phyloP scores from a whole-genome alignment of 805 yeast species.

The Starmera quercuum region DNA sequence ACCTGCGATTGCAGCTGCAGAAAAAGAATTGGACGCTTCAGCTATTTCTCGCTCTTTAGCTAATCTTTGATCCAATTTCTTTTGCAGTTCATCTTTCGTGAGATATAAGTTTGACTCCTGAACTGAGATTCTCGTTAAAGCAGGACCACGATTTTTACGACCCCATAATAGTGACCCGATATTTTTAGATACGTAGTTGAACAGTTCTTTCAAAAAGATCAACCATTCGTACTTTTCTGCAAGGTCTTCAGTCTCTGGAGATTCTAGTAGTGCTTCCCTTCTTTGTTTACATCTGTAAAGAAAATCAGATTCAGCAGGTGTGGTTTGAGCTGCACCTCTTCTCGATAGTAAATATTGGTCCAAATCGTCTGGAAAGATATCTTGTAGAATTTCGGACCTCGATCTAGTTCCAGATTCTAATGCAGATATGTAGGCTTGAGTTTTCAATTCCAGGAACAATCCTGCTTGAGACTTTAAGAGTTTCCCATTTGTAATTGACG shows the following conservation, averaged over 20 bases:
- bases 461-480: conserved; percentile 76
- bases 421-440: conserved; percentile 92
- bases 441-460: conserved; percentile 78
- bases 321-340: conserved; percentile 29
- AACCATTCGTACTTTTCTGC: conserved; percentile 81
- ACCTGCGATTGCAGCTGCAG: conserved; percentile 14
- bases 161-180: conserved; percentile 72
- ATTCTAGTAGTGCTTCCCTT: conserved; percentile 47
- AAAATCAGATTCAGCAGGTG: conserved; percentile 79
- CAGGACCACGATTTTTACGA: conserved; percentile 29
- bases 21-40: conserved; percentile 14
- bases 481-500: conserved; percentile 30
- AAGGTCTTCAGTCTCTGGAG: conserved; percentile 41
- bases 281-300: conserved; percentile 66
- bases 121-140: conserved; percentile 8
- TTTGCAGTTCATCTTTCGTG: conserved; percentile 15
- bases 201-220: conserved; percentile 67
- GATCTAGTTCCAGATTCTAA: conserved; percentile 55
- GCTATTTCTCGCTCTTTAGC: conserved; percentile 8
- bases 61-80: conserved; percentile 4
- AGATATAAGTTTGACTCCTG: conserved; percentile 3
- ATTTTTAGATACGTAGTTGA: conserved; percentile 71
- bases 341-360: conserved; percentile 33
- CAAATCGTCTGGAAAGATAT: conserved; percentile 64
- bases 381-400: conserved; percentile 60